Percentiles rank a stretch among this genome's conserved stretches.
Conservation (phyloP, 2,329 filamentous ascomycete species). For the Penicillium psychrosexuale region DNA sequence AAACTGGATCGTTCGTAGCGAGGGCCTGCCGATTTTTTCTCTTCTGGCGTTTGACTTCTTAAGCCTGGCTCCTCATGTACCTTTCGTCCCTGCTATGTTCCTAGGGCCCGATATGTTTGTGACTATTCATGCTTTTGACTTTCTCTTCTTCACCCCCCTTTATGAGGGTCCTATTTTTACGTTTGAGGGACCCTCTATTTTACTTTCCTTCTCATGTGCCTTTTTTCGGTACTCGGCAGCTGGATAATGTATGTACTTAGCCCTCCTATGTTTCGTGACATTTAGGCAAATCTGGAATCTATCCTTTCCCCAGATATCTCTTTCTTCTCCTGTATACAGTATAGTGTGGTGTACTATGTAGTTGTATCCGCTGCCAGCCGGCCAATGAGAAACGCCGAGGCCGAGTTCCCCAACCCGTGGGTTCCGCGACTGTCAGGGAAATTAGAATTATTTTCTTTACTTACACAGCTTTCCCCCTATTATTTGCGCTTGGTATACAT, state of each 20-base stretch:
- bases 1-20: constrained; percentile 30
- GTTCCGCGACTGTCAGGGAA: constrained; percentile 30
- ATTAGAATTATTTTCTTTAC: constrained; percentile 12
- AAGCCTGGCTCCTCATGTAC: constrained; percentile 28
- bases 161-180: constrained; percentile 16
- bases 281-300: constrained; percentile 14
- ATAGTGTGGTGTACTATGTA: background rate
- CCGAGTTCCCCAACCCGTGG: constrained; percentile 30
- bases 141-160: constrained; percentile 23
- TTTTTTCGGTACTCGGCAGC: constrained; percentile 30
- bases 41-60: constrained; percentile 29
- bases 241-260: constrained; percentile 41
- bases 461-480: background rate
- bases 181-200: constrained; percentile 12
- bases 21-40: constrained; percentile 28
- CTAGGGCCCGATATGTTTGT: constrained; percentile 38
- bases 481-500: background rate
- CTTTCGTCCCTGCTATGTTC: constrained; percentile 39
- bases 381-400: constrained; percentile 27
- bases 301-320: background rate
- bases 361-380: constrained; percentile 12
- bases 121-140: constrained; percentile 14
- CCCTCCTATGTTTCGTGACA: constrained; percentile 21
- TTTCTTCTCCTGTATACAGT: constrained; percentile 8
- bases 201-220: constrained; percentile 24